Conservation (phyloP, 2,329 filamentous ascomycete species). For the Alternaria incomplexa region DNA sequence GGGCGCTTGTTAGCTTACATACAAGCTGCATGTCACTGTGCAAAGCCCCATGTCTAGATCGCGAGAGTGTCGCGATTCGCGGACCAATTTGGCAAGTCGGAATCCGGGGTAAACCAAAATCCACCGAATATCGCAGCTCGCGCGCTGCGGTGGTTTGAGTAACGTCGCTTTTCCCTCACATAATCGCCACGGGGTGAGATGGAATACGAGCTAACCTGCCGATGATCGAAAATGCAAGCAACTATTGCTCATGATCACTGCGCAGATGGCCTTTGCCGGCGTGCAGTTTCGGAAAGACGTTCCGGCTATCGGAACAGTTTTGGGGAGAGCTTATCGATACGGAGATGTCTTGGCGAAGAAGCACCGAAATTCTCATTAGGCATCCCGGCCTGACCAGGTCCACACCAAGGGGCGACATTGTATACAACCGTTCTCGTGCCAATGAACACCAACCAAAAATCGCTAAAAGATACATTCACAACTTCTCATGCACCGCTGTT, state of each 20-base stretch:
- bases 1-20: background rate
- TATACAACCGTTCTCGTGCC: background rate
- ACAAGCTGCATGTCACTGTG: background rate
- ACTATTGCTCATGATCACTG: background rate
- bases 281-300: background rate
- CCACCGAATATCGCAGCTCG: background rate
- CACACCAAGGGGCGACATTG: background rate
- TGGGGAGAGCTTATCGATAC: background rate
- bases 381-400: background rate
- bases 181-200: background rate
- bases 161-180: background rate
- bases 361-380: background rate
- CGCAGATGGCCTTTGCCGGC: background rate
- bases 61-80: background rate
- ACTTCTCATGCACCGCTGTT: background rate
- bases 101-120: background rate
- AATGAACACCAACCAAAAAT: background rate
- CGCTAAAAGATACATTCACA: background rate
- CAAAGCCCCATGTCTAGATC: background rate
- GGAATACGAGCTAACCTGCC: background rate
- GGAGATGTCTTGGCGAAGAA: background rate
- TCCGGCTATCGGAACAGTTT: background rate
- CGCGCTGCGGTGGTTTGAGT: background rate
- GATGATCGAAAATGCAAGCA: background rate
- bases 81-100: constrained; percentile 3